These are phyloP conservation scores for Arctostaphylos glauca DNA, from an alignment of 148 eudicot species.

Conservation along the genomic window DNA sequence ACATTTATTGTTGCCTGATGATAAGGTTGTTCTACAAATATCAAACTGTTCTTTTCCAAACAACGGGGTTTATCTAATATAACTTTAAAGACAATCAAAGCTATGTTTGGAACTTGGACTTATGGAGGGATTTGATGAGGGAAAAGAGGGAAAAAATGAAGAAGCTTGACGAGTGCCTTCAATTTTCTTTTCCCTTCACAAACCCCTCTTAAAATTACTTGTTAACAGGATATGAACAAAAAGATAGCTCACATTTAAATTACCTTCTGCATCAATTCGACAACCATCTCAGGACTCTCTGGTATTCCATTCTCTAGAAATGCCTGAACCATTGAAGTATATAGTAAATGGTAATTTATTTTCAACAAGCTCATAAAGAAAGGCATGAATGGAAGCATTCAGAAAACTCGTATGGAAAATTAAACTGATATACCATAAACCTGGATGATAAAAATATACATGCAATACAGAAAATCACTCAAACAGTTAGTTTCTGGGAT, in stretches of 20 bases:
- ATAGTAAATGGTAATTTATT: neutral
- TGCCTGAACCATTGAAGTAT: constrained; percentile 47
- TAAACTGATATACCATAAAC: neutral
- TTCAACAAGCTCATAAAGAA: neutral
- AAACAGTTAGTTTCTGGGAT: neutral
- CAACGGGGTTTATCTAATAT: neutral
- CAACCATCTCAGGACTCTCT: constrained; percentile 53
- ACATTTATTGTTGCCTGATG: constrained; percentile 72
- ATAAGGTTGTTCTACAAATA: neutral
- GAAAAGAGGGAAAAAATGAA: neutral
- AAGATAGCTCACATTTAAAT: neutral
- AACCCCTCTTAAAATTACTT: neutral
- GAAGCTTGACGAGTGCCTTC: neutral
- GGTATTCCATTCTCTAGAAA: constrained; percentile 74
- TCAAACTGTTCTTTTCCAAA: neutral
- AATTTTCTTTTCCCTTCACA: neutral
- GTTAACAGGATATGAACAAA: neutral
- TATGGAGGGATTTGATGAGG: neutral
- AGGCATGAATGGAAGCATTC: neutral
- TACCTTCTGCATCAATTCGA: constrained; percentile 79
- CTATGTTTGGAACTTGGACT: neutral
- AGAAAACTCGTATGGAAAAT: neutral
- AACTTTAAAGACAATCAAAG: neutral
- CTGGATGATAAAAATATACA: neutral
- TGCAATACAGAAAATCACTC: neutral